Conservation (phyloP, 352 stramenopile genomes). For the Phytophthora capsici region DNA sequence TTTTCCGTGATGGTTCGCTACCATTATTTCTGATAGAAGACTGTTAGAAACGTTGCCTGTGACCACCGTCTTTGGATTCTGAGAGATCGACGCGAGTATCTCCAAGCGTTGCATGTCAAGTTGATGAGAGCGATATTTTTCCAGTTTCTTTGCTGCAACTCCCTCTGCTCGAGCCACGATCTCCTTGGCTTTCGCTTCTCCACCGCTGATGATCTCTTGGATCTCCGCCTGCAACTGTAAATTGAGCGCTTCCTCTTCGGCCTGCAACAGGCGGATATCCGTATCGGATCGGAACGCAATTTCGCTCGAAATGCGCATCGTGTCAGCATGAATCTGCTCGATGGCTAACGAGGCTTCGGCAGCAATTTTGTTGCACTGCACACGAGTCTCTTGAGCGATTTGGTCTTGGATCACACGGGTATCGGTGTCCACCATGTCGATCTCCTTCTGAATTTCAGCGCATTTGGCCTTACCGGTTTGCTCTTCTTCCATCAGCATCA, state of each 20-base stretch:
- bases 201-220: slow-evolving; percentile 30
- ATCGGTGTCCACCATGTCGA: slow-evolving; percentile 46
- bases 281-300: slow-evolving; percentile 41
- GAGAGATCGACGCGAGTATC: slow-evolving; percentile 32
- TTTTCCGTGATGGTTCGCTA: slow-evolving; percentile 42
- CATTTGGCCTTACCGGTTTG: slow-evolving; percentile 61
- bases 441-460: slow-evolving; percentile 58
- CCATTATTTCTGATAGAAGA: slow-evolving; percentile 45
- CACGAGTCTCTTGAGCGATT: slow-evolving; percentile 41
- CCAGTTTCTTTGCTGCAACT: slow-evolving; percentile 41
- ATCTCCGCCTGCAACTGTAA: slow-evolving; percentile 39
- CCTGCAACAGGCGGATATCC: slow-evolving; percentile 37
- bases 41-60: slow-evolving; percentile 47
- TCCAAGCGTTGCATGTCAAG: slow-evolving; percentile 48
- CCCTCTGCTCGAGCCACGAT: slow-evolving; percentile 42
- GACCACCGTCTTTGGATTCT: slow-evolving; percentile 42
- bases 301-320: slow-evolving; percentile 44
- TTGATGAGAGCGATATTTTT: slow-evolving; percentile 36
- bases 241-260: slow-evolving; percentile 32
- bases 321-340: slow-evolving; percentile 47
- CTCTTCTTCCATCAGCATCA: slow-evolving; percentile 71
- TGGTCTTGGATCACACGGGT: slow-evolving; percentile 40
- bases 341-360: slow-evolving; percentile 40
- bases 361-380: slow-evolving; percentile 45
- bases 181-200: slow-evolving; percentile 38